These are phyloP conservation scores for Tolypocladium album DNA, from an alignment of 2,329 filamentous ascomycete species.

Conservation along the genomic window DNA sequence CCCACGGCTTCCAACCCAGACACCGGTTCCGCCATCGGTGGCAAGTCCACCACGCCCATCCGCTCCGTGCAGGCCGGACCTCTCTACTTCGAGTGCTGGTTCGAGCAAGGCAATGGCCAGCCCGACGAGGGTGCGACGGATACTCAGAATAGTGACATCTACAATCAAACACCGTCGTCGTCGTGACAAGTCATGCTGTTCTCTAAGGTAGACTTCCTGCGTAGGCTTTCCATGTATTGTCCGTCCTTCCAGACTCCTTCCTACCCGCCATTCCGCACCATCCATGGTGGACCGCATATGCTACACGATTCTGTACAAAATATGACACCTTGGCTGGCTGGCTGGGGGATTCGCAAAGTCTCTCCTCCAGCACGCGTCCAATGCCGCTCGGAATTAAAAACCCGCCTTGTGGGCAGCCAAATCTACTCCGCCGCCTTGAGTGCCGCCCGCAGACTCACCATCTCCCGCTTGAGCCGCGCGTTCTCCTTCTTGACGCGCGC, in stretches of 20 bases:
- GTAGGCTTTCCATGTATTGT: background rate
- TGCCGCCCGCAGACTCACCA: slow-evolving; percentile 55
- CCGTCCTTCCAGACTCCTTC: background rate
- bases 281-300: background rate
- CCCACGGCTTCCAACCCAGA: slow-evolving; percentile 16
- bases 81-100: slow-evolving; percentile 55
- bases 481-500: slow-evolving; percentile 77
- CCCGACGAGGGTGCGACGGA: background rate
- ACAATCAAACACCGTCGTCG: background rate
- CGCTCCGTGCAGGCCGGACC: slow-evolving; percentile 46
- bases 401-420: slow-evolving; percentile 1
- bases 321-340: background rate
- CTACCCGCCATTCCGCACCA: background rate
- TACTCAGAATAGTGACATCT: background rate
- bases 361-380: background rate
- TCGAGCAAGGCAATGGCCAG: slow-evolving; percentile 28
- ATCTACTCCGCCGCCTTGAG: slow-evolving; percentile 33
- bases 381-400: background rate
- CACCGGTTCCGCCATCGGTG: slow-evolving; percentile 19
- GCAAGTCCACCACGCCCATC: slow-evolving; percentile 35
- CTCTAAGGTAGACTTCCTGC: background rate
- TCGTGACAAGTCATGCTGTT: background rate
- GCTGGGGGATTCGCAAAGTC: background rate
- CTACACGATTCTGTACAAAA: background rate
- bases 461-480: slow-evolving; percentile 68